Conservation (phyloP, 352 stramenopile species). For the Phytophthora litchii region DNA sequence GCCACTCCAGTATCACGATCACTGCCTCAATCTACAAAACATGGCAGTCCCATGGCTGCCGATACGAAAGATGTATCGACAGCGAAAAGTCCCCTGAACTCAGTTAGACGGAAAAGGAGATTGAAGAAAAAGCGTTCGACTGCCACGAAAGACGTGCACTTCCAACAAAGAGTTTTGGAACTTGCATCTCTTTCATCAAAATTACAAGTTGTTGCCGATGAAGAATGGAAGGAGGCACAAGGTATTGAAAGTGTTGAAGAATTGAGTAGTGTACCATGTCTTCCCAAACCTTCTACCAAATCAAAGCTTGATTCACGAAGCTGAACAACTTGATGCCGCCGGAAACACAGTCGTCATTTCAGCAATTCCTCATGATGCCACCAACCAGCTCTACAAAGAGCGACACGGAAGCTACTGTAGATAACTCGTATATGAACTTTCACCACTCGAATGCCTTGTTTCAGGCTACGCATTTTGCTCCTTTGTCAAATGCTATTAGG, state of each 20-base stretch:
- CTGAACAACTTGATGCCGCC: background rate
- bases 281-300: background rate
- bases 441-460: background rate
- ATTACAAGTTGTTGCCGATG: slow-evolving; percentile 13
- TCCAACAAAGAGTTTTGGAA: slow-evolving; percentile 20
- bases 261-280: slow-evolving; percentile 7
- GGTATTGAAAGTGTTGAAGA: slow-evolving; percentile 11
- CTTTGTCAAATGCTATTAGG: too few species aligned
- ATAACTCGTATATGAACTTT: too few species aligned
- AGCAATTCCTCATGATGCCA: too few species aligned
- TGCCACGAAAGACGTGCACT: slow-evolving; percentile 7
- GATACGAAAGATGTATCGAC: background rate
- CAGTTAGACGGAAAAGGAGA: slow-evolving; percentile 8
- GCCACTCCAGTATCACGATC: background rate
- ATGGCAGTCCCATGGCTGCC: background rate
- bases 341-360: background rate
- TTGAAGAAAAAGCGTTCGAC: slow-evolving; percentile 17
- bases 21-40: background rate
- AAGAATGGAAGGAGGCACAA: slow-evolving; percentile 21
- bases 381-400: too few species aligned
- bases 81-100: slow-evolving; percentile 1
- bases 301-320: background rate
- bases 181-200: slow-evolving; percentile 23
- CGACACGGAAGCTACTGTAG: background rate
- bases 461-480: too few species aligned